These are phyloP conservation scores for Aspergillus taichungensis DNA, from an alignment of 495 filamentous ascomycete genomes.

Conservation along the genomic window DNA sequence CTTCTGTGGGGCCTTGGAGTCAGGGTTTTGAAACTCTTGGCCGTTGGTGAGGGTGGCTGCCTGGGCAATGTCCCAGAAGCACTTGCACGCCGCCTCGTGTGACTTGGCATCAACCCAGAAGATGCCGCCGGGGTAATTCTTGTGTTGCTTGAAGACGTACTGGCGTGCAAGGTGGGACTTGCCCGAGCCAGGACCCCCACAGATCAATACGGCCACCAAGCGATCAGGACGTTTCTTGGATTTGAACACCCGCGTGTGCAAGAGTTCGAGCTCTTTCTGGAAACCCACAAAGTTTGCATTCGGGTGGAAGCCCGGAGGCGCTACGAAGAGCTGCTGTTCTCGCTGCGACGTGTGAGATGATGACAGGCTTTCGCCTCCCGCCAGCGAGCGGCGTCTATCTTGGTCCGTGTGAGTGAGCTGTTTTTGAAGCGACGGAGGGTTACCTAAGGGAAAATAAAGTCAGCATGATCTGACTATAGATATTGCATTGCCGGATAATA, in stretches of 20 bases:
- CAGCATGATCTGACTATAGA: conserved; percentile 25
- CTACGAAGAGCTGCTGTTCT: conserved; percentile 45
- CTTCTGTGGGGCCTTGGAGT: conserved; percentile 36
- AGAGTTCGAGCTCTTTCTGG: conserved; percentile 54
- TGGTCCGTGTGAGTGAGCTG: conserved; percentile 14
- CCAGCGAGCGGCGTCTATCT: conserved; percentile 19
- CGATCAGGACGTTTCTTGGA: conserved; percentile 51
- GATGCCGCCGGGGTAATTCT: conserved; percentile 62
- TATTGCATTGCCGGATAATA: conserved; percentile 12
- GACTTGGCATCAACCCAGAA: conserved; percentile 75
- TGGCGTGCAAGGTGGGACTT: conserved; percentile 78
- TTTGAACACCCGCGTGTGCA: conserved; percentile 61
- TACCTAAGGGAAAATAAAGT: conserved; percentile 20
- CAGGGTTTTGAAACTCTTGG: conserved; percentile 26
- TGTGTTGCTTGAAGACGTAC: conserved; percentile 62
- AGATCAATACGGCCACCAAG: conserved; percentile 60
- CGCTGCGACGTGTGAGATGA: conserved; percentile 14
- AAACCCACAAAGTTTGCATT: conserved; percentile 72
- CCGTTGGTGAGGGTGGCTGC: conserved; percentile 45
- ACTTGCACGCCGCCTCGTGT: conserved; percentile 50
- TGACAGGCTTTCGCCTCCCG: conserved; percentile 13
- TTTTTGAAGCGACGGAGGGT: conserved; percentile 8
- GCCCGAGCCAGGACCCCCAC: conserved; percentile 66
- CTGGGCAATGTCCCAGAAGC: conserved; percentile 69
- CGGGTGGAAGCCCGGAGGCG: conserved; percentile 66